A percentile compares a stretch with the other conserved stretches of the same genome.
phyloP scores from a whole-genome alignment of 148 eudicot species.

The Cornus florida region DNA sequence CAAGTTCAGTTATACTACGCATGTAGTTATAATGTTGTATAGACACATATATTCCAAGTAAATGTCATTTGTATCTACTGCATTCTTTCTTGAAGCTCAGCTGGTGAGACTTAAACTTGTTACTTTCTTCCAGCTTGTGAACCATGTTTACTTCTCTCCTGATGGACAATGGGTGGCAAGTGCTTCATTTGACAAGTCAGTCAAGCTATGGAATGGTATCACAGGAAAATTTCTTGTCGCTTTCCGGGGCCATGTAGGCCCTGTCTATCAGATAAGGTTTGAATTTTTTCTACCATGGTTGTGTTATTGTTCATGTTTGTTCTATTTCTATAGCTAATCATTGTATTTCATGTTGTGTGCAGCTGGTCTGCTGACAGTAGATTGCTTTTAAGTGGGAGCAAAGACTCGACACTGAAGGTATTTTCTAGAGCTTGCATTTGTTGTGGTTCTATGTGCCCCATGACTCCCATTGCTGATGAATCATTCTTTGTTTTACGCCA shows the following conservation, averaged over 20 bases:
- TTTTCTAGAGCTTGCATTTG: neutral
- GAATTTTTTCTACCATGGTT: constrained; percentile 2
- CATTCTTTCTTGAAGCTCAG: neutral
- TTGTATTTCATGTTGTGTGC: constrained; percentile 26
- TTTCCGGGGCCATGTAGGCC: constrained; percentile 95
- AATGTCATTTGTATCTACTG: neutral
- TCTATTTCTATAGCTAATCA: neutral
- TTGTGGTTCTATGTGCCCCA: neutral
- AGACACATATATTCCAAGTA: neutral
- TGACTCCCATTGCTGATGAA: neutral
- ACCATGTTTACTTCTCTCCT: constrained; percentile 95
- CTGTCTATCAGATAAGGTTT: constrained; percentile 96
- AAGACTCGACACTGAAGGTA: constrained; percentile 93
- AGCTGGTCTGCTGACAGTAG: constrained; percentile 99
- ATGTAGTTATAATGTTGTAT: neutral
- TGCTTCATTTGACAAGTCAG: constrained; percentile 95
- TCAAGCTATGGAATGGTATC: constrained; percentile 92
- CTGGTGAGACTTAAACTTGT: constrained; percentile 9
- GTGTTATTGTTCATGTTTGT: neutral
- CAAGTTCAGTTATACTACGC: neutral
- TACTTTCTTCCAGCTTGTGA: constrained; percentile 64
- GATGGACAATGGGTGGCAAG: constrained; percentile 98
- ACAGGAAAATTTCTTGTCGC: constrained; percentile 82
- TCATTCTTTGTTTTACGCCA: neutral
- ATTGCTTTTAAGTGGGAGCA: constrained; percentile 89